Conservation (phyloP, 148 eudicot species). For the Hydrangea macrophylla region DNA sequence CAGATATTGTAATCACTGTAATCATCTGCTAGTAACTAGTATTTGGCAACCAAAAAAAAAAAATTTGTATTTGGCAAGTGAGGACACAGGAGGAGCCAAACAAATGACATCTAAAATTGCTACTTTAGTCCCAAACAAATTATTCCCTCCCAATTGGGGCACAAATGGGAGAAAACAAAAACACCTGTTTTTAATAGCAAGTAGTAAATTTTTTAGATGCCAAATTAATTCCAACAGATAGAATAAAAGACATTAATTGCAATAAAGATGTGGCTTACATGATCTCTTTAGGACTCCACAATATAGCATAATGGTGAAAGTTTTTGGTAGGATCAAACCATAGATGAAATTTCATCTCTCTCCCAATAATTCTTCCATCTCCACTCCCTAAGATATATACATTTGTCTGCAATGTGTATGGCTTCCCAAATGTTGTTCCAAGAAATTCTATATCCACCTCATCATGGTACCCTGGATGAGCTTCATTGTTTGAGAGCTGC, state of each 20-base stretch:
- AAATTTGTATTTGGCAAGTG: too few relatives aligned
- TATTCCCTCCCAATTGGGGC: too few relatives aligned
- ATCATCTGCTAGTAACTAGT: too few relatives aligned
- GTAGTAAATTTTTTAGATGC: too few relatives aligned
- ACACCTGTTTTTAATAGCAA: too few relatives aligned
- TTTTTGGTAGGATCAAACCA: constrained; percentile 90
- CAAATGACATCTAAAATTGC: too few relatives aligned
- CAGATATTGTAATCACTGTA: too few relatives aligned
- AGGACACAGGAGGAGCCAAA: too few relatives aligned
- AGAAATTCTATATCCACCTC: constrained; percentile 95
- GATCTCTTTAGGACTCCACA: constrained; percentile 79
- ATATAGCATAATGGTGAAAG: constrained; percentile 90
- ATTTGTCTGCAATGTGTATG: constrained; percentile 86
- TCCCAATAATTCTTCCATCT: constrained; percentile 83
- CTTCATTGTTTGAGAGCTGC: constrained; percentile 89
- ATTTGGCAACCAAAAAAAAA: too few relatives aligned
- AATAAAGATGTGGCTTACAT: constrained; percentile 46
- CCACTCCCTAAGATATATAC: constrained; percentile 91
- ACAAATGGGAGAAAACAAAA: too few relatives aligned
- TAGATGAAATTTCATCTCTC: constrained; percentile 88
- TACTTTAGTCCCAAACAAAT: too few relatives aligned
- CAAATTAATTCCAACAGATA: not conserved
- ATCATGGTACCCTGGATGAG: constrained; percentile 85
- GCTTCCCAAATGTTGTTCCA: constrained; percentile 88
- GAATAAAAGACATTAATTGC: not conserved